Base-by-base conservation (phyloP, 257 asterid genomes). In the Solanum acaule region DNA sequence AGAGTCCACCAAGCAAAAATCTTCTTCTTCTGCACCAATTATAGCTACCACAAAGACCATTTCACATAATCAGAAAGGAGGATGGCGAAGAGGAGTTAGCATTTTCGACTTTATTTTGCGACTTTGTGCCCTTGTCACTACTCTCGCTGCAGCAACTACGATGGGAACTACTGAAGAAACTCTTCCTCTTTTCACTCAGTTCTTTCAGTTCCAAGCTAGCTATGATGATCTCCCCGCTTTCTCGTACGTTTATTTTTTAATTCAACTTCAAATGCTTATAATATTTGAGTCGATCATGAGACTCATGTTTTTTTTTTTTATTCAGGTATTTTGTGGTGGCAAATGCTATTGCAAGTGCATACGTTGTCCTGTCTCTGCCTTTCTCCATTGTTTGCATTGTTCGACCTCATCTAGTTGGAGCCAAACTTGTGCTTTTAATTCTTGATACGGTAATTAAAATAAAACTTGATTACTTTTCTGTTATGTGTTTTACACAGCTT, bases 121-220 rank as follows among this genome's bases (percentile, higher is more conserved):
- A 89, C 87, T 96, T 18, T 92, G 95, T 87, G 98, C 94, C 0
- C 95, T 96, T 18, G 94, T 88, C 6, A 92, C 96, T 16, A 93
- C 96, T 27, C 76, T 95, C 56, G 94, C 93, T 67, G 98, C 99
- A 29, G 76, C 99, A 3, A 88, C 94, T 90, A 86, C 96, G 63
- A 96, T 95, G 98, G 98, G 94, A 88, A 96, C 98, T 83, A 92
- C 98, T 56, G 98, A 95, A 81, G 94, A 96, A 87, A 90, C 92
- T 70, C 96, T 96, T 33, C 98, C 98, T 31, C 94, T 96, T 89
- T 96, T 96, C 92, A 96, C 95, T 2, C 98, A 93, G 92, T 93
- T 94, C 91, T 92, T 94, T 86, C 98, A 95, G 92, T 95, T 96
- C 79, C 92, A 94, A 91, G 99, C 98, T 35, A 91, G 96, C 94